Base-by-base conservation (phyloP, 1,284 basidiomycete species). In the Golubevia pallescens region DNA sequence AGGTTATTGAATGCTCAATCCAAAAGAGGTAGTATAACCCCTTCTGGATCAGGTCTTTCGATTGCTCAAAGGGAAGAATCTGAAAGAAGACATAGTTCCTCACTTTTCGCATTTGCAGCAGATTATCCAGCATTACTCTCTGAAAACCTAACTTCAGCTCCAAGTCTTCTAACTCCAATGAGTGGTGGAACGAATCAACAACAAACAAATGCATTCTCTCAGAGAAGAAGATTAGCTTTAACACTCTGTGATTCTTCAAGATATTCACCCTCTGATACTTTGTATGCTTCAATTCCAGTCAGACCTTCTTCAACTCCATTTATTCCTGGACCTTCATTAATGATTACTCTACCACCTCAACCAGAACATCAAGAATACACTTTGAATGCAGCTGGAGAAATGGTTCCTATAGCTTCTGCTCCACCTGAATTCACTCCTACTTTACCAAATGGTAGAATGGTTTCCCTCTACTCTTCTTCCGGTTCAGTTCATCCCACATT, bases 341-440 rank as follows among this genome's bases (percentile, higher is more conserved):
- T 82, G 20, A 74, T 82, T 4, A 81, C 80, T 23, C 74, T 76
- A 13, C 71, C 74, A 42, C 68, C 77, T 32, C 64, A 67, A 42
- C 66, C 71, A 8, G 68, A 75, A 55, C 58, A 73, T 42, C 70
- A 75, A 63, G 71, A 73, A 32, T 68, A 73, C 71, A 68, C 68
- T 34, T 52, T 69, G 19, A 74, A 73, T 16, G 42, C 42, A 10
- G 10, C 16, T 13, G 42, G 42, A 48, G 42, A 48, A 48, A 13
- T 13, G 34, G 78, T 73, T n/a, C 66, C 71, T 5, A 67, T 65
- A 14, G 72, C 78, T n/a, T 63, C 71, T 2, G 69, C 74, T 8
- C 68, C 74, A 3, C 77, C 77, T 1, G 65, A 75, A 19, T 77
- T 83, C 28, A 77, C 80, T 5, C 74, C 80, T 0, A 68, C 77